These are phyloP conservation scores for Schwanniomyces pseudopolymorphus DNA, from an alignment of 805 yeast species.

Conservation along the genomic window DNA sequence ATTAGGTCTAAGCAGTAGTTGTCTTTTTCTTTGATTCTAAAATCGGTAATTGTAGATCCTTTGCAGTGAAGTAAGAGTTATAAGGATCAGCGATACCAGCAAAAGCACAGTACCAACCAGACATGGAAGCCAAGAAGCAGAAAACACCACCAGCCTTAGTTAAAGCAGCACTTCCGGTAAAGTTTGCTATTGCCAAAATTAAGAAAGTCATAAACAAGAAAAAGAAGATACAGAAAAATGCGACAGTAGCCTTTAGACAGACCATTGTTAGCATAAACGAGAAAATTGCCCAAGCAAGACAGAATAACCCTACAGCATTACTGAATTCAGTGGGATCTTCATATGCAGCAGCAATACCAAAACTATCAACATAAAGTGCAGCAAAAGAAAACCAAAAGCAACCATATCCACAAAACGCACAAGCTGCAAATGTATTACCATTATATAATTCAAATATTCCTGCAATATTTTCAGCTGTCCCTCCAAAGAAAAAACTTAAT, in stretches of 20 bases:
- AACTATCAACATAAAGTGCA: conserved; percentile 51
- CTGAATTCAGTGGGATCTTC: conserved; percentile 39
- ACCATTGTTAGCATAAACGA: conserved; percentile 56
- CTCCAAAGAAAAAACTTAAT: conserved; percentile 49
- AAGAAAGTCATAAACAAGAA: conserved; percentile 56
- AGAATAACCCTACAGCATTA: conserved; percentile 57
- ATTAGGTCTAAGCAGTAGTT: neutral
- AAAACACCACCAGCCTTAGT: conserved; percentile 57
- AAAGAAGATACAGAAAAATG: conserved; percentile 53
- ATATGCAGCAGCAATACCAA: conserved; percentile 53
- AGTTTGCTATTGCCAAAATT: conserved; percentile 50
- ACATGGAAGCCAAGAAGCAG: conserved; percentile 52
- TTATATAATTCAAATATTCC: conserved; percentile 52
- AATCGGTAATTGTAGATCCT: conserved; percentile 40
- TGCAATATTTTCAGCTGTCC: conserved; percentile 47
- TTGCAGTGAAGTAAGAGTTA: conserved; percentile 55
- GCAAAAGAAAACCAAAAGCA: conserved; percentile 56
- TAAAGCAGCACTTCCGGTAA: conserved; percentile 30
- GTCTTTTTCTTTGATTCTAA: neutral
- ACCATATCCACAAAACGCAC: conserved; percentile 53
- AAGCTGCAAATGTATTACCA: conserved; percentile 58
- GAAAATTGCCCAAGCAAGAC: conserved; percentile 65
- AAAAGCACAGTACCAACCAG: conserved; percentile 61
- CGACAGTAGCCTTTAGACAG: conserved; percentile 51
- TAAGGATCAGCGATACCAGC: conserved; percentile 58